Percentiles rank a stretch among this genome's conserved stretches.
phyloP scores from a whole-genome alignment of 768 basidiomycete genomes.

The Suillus lakei region DNA sequence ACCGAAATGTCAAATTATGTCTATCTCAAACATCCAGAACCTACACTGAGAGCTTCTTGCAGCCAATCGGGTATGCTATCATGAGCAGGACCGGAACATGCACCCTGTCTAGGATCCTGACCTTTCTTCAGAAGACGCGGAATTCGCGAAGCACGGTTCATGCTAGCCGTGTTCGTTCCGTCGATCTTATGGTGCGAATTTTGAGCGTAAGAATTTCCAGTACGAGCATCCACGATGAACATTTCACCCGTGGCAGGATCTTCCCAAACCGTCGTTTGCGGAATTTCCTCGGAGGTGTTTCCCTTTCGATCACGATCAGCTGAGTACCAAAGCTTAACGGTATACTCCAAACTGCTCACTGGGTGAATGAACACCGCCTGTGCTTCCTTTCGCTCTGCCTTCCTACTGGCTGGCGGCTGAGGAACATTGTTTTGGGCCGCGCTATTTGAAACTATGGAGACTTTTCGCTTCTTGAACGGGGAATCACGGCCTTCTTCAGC shows the following conservation, averaged over 20 bases:
- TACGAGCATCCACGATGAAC: constrained; percentile 67
- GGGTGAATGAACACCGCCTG: constrained; percentile 17
- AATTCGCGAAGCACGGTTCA: constrained; percentile 22
- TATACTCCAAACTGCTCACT: constrained; percentile 22
- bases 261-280: constrained; percentile 47
- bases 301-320: constrained; percentile 15
- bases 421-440: constrained; percentile 4
- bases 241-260: constrained; percentile 65
- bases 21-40: constrained; percentile 21
- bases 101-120: neutral
- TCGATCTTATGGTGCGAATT: constrained; percentile 14
- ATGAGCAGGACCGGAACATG: constrained; percentile 14
- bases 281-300: constrained; percentile 36
- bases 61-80: constrained; percentile 65
- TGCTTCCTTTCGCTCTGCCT: constrained; percentile 16
- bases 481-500: constrained; percentile 21
- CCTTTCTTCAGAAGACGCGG: constrained; percentile 11
- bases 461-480: constrained; percentile 58
- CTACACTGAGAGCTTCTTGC: constrained; percentile 59
- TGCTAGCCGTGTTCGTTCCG: constrained; percentile 13
- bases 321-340: constrained; percentile 12
- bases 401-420: constrained; percentile 5
- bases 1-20: constrained; percentile 15
- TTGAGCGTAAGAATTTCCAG: constrained; percentile 65
- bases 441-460: constrained; percentile 18